These are phyloP conservation scores for Candida sp. DNA, from an alignment of 1,139 yeast species.

Conservation along the genomic window DNA sequence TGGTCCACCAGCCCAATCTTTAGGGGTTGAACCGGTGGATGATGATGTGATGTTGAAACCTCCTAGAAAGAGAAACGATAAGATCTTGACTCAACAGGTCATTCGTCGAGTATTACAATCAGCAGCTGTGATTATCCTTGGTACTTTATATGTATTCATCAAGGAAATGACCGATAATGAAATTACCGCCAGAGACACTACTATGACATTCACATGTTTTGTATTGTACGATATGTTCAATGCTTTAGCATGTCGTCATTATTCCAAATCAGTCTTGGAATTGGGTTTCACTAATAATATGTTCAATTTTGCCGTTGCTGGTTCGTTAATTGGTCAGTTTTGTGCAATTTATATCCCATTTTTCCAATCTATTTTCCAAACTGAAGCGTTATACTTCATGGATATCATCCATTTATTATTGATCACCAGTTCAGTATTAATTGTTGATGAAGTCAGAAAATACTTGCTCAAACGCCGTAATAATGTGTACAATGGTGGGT, in stretches of 20 bases:
- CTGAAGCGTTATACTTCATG: conserved; percentile 73
- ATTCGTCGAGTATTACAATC: conserved; percentile 72
- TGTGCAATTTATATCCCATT: conserved; percentile 93
- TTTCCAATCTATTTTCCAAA: conserved; percentile 88
- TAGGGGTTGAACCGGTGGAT: conserved; percentile 97
- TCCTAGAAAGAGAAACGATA: conserved; percentile 83
- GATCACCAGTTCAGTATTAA: conserved; percentile 76
- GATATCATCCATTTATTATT: conserved; percentile 63
- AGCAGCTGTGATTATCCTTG: conserved; percentile 66
- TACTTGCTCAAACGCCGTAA: conserved; percentile 8
- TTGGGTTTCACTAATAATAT: conserved; percentile 76
- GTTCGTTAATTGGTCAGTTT: conserved; percentile 83
- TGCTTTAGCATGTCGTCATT: conserved; percentile 88
- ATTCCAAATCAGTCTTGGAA: conserved; percentile 75
- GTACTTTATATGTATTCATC: conserved; percentile 82
- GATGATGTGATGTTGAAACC: conserved; percentile 93
- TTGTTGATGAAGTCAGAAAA: conserved; percentile 82
- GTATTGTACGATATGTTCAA: conserved; percentile 95
- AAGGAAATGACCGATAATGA: conserved; percentile 80
- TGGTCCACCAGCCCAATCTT: conserved; percentile 98
- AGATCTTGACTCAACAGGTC: conserved; percentile 68
- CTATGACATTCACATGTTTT: conserved; percentile 98
- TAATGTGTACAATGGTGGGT: background rate
- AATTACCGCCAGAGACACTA: conserved; percentile 90
- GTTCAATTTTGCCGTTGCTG: conserved; percentile 93